Evolutionary conservation across 345 rosid genomes (phyloP).

Genomic region (Populus pruinosa): DNA sequence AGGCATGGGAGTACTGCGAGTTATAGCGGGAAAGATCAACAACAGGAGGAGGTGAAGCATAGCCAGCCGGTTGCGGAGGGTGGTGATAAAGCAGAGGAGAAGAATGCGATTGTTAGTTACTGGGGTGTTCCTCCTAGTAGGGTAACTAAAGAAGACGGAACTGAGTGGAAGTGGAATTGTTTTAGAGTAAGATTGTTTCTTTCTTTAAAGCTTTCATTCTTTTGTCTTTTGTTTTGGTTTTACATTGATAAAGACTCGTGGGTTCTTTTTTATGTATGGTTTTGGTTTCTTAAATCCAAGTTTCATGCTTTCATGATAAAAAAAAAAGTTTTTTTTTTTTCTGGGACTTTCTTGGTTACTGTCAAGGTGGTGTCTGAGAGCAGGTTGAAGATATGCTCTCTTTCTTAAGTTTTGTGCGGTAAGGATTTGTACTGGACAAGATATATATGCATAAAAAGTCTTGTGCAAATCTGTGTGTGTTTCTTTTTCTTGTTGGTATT

Average conservation of each 20-base stretch:
- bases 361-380: no score
- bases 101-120: conserved; percentile 34
- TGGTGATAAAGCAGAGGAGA: not conserved
- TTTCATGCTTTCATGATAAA: not conserved
- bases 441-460: not conserved
- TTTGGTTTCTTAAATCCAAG: not conserved
- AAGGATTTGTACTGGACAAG: no score
- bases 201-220: not conserved
- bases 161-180: conserved; percentile 82
- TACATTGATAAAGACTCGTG: not conserved
- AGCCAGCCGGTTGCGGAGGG: not conserved
- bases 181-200: conserved; percentile 44
- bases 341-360: not conserved
- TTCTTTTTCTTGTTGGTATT: not conserved
- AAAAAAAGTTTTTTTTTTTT: no score
- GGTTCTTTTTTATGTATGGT: not conserved
- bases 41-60: not conserved
- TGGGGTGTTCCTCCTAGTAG: conserved; percentile 69
- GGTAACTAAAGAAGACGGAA: conserved; percentile 54
- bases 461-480: not conserved
- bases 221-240: not conserved
- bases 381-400: no score
- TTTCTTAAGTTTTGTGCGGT: no score
- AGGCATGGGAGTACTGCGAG: not conserved
- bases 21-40: not conserved